Evolutionary conservation across 2,329 filamentous ascomycete species (phyloP), one percentile per base, ranked within the genome.

Genomic region (Taxawa tesnikishii): DNA sequence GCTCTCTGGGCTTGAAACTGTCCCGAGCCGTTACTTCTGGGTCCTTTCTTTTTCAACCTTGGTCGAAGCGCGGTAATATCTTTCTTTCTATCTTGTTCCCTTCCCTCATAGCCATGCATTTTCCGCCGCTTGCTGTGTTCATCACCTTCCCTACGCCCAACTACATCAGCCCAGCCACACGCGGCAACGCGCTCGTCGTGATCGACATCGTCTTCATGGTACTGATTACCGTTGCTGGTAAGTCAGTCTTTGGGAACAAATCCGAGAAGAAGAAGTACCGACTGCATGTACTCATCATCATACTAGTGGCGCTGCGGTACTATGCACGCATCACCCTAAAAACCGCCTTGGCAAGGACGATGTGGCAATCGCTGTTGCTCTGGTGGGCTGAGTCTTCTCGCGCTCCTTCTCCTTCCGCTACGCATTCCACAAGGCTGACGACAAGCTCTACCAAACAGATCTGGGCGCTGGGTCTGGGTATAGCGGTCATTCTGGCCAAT

Each of bases 331-430:
- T 58, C 6, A 42, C 46, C 4, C 47, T 62, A 16, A 62, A 61
- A 38, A 47, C 26, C 58, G 56, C 53, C 56, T 62, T 29, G 59
- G 60, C 3, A 42, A 51, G 16, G 61, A 64, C 34, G 61, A 64
- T 38, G 32, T 49, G 9, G 53, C 58, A 34, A 63, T 62, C 24
- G 33, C 51, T 0, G 37, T 62, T 13, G 57, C 60, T 11, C 40
- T 57, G 43, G 59, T 60, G 44, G 25, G 33, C 13, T 26, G 5
- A 30, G 7, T 28, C 11, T 27, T 16, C 15, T 32, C 13, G 26
- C n/a, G 15, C 11, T 26, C 28, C 12, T 10, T 12, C 26, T 12
- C 40, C 31, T 7, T 39, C 43, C 35, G 45, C 19, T 29, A 5
- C 12, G 2, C 6, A 9, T 24, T 8, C 21, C 21, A 8, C 21